phyloP scores from a whole-genome alignment of 495 filamentous ascomycete genomes.

The Penicillium samsonianum region DNA sequence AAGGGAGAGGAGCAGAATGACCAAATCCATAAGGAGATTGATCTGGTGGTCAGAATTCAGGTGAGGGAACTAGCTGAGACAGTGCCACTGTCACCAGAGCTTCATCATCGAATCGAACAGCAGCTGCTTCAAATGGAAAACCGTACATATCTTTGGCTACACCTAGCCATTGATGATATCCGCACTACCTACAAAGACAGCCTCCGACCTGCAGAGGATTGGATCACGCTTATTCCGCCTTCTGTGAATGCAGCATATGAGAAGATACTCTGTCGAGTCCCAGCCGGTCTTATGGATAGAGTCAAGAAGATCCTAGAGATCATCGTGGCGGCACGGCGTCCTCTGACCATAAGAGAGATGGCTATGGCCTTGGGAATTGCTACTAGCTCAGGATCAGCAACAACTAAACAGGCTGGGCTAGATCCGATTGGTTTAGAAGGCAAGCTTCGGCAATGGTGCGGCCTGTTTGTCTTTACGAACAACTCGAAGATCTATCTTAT shows the following conservation, averaged over 20 bases:
- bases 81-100: constrained; percentile 5
- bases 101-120: too few relatives aligned
- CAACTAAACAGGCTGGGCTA: too few relatives aligned
- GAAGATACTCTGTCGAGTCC: constrained; percentile 29
- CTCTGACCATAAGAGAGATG: constrained; percentile 40
- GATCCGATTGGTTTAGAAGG: too few relatives aligned
- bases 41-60: constrained; percentile 33
- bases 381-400: neutral
- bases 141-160: constrained; percentile 43
- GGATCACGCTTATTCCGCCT: too few relatives aligned
- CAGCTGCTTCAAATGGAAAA: constrained; percentile 11
- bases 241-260: constrained; percentile 26
- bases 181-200: too few relatives aligned
- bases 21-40: constrained; percentile 39
- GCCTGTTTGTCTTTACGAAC: too few relatives aligned
- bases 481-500: too few relatives aligned
- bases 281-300: constrained; percentile 2
- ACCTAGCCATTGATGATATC: constrained; percentile 23
- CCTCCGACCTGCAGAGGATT: too few relatives aligned
- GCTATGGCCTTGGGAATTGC: constrained; percentile 40
- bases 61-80: constrained; percentile 29
- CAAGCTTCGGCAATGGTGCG: too few relatives aligned
- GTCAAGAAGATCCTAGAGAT: constrained; percentile 37
- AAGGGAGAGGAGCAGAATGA: constrained; percentile 40
- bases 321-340: constrained; percentile 35